Base-by-base conservation (phyloP, 192 early-diverging fungal genomes). In the Coemansia biformis region DNA sequence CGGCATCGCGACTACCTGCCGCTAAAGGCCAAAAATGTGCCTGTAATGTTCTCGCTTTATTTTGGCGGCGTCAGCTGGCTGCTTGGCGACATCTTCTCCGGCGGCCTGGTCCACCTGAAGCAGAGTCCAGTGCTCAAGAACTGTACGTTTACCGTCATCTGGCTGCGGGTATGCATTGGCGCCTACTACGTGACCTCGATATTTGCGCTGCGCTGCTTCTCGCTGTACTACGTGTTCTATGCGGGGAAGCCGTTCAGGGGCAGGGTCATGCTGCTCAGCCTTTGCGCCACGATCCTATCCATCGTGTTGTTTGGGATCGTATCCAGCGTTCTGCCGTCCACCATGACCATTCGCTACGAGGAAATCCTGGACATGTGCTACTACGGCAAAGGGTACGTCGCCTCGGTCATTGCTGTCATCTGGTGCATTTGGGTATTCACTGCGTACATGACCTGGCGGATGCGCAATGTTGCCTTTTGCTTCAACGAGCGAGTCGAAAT, bases 381-480 rank as follows among this genome's bases (percentile, higher is more conserved):
- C 30, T 29, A 13, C 10, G 46, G 38, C 21, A 45, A 23, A 22
- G 38, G 24, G 4, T 73, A 57, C 18, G 41, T 62, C 5, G 31
- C 45, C 8, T 13, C 52, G 10, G 58, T 58, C 1, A 28, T 73
- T 10, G 2, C 34, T 5, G 28, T 65, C 0, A 47, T 65, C 13
- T 73, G 69, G 62, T 29, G 41, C 1, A 65, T 62, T 14, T 65
- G 57, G 62, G 13, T 29, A 0, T 54, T 35, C 13, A 64, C 51
- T 2, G 58, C 54, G 8, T 15, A 43, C 3, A 73, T 73, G 54
- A 52, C 17, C 15, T 73, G 69, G 69, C 12, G 36, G 5, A 46
- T 73, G 49, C 69, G 69, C 40, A 57, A 61, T 13, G 41, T 73
- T 0, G 50, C 62, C 3, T 73, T 73, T 42, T 61, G 53, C 28